Evolutionary conservation across 345 rosid species (phyloP), one percentile per base, ranked within the genome.

Genomic region (Mallotus nudiflorus): DNA sequence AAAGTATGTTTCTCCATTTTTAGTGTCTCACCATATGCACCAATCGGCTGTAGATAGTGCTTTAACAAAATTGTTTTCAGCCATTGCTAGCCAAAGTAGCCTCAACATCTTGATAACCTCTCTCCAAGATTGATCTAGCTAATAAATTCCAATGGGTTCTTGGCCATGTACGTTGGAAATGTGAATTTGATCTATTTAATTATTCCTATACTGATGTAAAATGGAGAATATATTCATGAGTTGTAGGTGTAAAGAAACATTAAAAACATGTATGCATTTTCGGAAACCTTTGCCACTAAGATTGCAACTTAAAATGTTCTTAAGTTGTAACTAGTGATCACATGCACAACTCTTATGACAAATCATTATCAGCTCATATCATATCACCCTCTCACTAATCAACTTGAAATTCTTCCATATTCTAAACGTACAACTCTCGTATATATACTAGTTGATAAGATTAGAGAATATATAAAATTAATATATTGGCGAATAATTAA

Each of bases 1-100:
- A 40, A 40, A 62, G 51, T 62, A 42, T 62, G 66, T 40, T 60
- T 42, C 48, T 40, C 66, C 66, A 24, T 62, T 39, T 39, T 27
- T n/a, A n/a, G n/a, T n/a, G n/a, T n/a, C n/a, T n/a, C n/a, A n/a
- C n/a, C n/a, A n/a, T n/a, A n/a, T n/a, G n/a, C n/a, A n/a, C n/a
- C n/a, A n/a, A n/a, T n/a, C n/a, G n/a, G n/a, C n/a, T n/a, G n/a
- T n/a, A n/a, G n/a, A n/a, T n/a, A n/a, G n/a, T n/a, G n/a, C n/a
- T n/a, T n/a, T n/a, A n/a, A n/a, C n/a, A n/a, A n/a, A n/a, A n/a
- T n/a, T n/a, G n/a, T n/a, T n/a, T n/a, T n/a, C n/a, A n/a, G n/a
- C n/a, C n/a, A n/a, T n/a, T n/a, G n/a, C n/a, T n/a, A n/a, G n/a
- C n/a, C n/a, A n/a, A n/a, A n/a, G n/a, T n/a, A n/a, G n/a, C n/a